phyloP scores from a whole-genome alignment of 2,329 filamentous ascomycete species.

The Calonectria henricotiae region DNA sequence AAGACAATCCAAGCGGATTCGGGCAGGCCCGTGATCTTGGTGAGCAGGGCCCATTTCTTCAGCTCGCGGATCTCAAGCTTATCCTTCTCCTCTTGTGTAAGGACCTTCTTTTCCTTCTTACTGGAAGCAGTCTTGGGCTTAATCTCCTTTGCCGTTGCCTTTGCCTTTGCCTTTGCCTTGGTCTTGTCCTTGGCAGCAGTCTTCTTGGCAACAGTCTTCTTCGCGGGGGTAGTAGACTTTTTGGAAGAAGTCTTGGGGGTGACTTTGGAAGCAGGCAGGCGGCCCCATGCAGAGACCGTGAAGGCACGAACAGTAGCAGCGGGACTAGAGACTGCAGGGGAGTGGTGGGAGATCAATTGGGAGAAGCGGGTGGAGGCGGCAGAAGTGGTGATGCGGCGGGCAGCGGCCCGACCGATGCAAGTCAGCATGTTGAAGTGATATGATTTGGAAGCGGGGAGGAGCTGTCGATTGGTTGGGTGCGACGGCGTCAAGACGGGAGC shows the following conservation, averaged over 20 bases:
- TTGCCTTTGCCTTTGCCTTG: conserved; percentile 54
- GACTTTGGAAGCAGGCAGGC: conserved; percentile 47
- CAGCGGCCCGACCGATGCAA: conserved; percentile 60
- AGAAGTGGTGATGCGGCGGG: conserved; percentile 54
- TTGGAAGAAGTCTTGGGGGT: conserved; percentile 42
- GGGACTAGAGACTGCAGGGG: conserved; percentile 39
- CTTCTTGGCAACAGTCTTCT: conserved; percentile 26
- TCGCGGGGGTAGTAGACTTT: conserved; percentile 23
- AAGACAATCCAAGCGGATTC: conserved; percentile 60
- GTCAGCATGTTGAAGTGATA: conserved; percentile 59
- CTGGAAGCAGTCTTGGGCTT: conserved; percentile 51
- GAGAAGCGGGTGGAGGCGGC: conserved; percentile 49
- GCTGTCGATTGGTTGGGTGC: background rate
- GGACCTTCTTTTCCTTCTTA: conserved; percentile 55
- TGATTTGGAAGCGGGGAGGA: conserved; percentile 3
- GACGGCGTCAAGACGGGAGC: background rate
- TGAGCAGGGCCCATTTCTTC: conserved; percentile 62
- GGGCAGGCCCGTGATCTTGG: conserved; percentile 58
- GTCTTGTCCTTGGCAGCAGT: conserved; percentile 43
- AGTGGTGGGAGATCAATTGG: conserved; percentile 46
- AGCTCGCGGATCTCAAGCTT: conserved; percentile 56
- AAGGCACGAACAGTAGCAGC: conserved; percentile 54
- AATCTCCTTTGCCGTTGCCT: conserved; percentile 43
- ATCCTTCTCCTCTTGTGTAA: conserved; percentile 57
- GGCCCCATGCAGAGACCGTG: conserved; percentile 53